phyloP scores from a whole-genome alignment of 164 flowering plant genomes.

The Cinnamomum chago region DNA sequence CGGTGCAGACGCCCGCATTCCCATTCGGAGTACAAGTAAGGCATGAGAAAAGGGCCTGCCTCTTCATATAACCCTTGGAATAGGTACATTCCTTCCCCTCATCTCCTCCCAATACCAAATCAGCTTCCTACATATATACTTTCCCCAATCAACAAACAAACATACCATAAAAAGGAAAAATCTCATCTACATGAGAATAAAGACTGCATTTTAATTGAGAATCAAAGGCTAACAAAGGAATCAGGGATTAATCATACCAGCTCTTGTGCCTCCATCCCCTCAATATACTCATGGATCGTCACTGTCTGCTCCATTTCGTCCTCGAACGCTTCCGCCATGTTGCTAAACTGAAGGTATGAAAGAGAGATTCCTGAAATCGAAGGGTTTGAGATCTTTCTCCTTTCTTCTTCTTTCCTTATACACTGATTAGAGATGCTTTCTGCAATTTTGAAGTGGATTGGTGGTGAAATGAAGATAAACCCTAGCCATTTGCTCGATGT shows the following conservation, averaged over 20 bases:
- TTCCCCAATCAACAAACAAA: not conserved
- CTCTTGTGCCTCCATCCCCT: conserved; percentile 62
- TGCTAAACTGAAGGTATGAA: too few relatives aligned
- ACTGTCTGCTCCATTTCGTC: conserved; percentile 57
- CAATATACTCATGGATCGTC: conserved; percentile 59
- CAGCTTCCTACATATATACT: conserved; percentile 60
- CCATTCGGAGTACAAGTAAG: conserved; percentile 96
- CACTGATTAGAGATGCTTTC: not conserved
- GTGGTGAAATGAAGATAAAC: not conserved
- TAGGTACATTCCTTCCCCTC: conserved; percentile 96
- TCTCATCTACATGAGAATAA: not conserved
- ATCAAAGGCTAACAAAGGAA: too few relatives aligned
- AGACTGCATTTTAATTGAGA: too few relatives aligned
- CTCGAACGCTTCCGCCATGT: conserved; percentile 55
- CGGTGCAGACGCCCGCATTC: conserved; percentile 94
- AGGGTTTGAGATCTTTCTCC: too few relatives aligned
- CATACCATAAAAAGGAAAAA: too few relatives aligned
- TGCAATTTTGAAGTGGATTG: not conserved
- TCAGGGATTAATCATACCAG: conserved; percentile 32
- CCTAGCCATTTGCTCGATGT: too few relatives aligned
- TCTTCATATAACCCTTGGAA: conserved; percentile 81
- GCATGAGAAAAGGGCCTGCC: conserved; percentile 95
- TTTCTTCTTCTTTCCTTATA: too few relatives aligned
- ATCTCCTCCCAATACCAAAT: conserved; percentile 97
- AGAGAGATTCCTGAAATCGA: too few relatives aligned